A percentile compares a stretch with the other conserved stretches of the same genome.
Conservation (phyloP, 2,329 filamentous ascomycete genomes). For the Scedosporium minutisporum region DNA sequence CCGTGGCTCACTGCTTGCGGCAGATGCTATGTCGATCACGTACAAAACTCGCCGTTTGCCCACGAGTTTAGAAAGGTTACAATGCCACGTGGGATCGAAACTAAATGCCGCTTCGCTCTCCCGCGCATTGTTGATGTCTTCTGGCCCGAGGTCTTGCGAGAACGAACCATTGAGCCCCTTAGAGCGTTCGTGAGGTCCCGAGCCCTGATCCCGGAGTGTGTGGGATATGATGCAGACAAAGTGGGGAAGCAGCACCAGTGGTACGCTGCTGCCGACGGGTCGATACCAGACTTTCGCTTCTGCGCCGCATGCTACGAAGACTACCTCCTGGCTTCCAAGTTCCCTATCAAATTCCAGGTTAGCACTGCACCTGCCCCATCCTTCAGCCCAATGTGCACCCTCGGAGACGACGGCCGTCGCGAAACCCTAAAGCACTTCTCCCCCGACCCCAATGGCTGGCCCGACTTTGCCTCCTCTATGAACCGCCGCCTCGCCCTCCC, state of each 20-base stretch:
- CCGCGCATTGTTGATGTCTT: neutral
- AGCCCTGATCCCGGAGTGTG: neutral
- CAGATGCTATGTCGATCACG: neutral
- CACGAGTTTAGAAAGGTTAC: neutral
- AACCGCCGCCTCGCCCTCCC: neutral
- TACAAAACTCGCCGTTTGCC: neutral
- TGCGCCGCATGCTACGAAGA: neutral
- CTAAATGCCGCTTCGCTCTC: neutral
- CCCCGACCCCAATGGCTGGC: neutral
- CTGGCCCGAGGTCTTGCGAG: neutral
- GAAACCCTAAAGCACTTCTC: neutral
- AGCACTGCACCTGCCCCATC: neutral
- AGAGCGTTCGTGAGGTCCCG: neutral
- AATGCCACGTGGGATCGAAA: neutral
- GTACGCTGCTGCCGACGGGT: neutral
- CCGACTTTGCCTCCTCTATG: neutral
- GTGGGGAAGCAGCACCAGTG: neutral
- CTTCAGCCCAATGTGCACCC: neutral
- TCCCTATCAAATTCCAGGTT: neutral
- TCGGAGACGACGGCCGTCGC: neutral
- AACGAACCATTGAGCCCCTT: neutral
- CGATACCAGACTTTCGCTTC: neutral
- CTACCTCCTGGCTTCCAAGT: neutral
- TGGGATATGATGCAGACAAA: neutral
- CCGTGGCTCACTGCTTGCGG: neutral